Base-by-base conservation (phyloP, 2,329 filamentous ascomycete genomes). In the Neofusicoccum parvum region DNA sequence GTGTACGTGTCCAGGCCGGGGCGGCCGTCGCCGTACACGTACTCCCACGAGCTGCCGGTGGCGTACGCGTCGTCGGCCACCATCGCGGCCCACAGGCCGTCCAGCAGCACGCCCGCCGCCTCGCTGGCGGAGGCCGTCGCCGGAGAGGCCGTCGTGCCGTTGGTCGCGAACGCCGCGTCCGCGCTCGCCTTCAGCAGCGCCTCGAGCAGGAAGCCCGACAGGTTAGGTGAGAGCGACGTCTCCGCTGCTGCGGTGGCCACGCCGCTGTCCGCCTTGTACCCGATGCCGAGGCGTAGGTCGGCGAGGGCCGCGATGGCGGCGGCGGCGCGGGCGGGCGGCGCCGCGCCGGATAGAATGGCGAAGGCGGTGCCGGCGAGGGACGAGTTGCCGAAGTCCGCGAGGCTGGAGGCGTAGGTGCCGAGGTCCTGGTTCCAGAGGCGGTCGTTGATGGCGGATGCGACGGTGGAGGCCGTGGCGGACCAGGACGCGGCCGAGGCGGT, bases 31-130 rank as follows among this genome's bases (percentile, higher is more conserved):
- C 76, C 73, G 45, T 75, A 23, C 73, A 82, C 71, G 50, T 83
- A 83, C 67, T 83, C 81, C 80, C 82, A 84, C 17, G 74, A 76
- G 6, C 80, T 74, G 5, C 80, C 81, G 1, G 76, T 78, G 27
- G 72, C 72, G 65, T 76, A 77, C 37, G 72, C 64, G 5, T 75
- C 65, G 34, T 80, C 71, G 4, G 68, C 72, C 0, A 82, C 67
- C 81, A 83, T 83, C 3, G 74, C 72, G 2, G 73, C 71, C 81
- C 81, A 83, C 12, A 81, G 71, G 6, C 70, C 71, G 32, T 76
- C 70, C 0, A 82, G 71, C 1, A 83, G 71, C 23, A 74, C 69
- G 2, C 67, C 70, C 0, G 71, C 66, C 23, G 23, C 23, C 23
- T 23, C 3, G 0, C 23, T 23, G 3, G 70, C 68, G 4, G 11